phyloP scores from a whole-genome alignment of 768 basidiomycete genomes.

The Termitomyces sp. region DNA sequence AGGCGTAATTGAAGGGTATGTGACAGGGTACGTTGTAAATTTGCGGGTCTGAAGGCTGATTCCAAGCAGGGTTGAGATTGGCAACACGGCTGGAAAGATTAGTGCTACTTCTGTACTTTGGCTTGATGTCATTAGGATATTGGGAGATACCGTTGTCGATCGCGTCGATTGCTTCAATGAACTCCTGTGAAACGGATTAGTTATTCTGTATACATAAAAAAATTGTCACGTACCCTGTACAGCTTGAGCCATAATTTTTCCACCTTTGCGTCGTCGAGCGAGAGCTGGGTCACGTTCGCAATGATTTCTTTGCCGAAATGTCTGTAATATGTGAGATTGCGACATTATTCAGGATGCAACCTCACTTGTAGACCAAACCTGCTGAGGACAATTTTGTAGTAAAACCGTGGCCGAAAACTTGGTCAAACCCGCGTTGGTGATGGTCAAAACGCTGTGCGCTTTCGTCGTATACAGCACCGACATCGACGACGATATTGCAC shows the following conservation, averaged over 20 bases:
- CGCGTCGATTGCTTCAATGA: conserved; percentile 91
- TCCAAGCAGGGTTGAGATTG: conserved; percentile 89
- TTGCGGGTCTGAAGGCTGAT: conserved; percentile 63
- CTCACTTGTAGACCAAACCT: conserved; percentile 91
- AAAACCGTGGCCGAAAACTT: conserved; percentile 86
- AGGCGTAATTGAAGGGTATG: background rate
- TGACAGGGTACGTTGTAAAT: conserved; percentile 59
- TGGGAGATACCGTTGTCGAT: conserved; percentile 94
- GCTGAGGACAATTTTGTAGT: conserved; percentile 88
- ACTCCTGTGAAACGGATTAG: conserved; percentile 47
- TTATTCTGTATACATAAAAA: background rate
- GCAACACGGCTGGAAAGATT: conserved; percentile 84
- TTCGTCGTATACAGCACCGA: conserved; percentile 89
- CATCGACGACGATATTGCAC: conserved; percentile 95
- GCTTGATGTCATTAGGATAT: conserved; percentile 59
- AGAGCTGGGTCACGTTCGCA: conserved; percentile 46
- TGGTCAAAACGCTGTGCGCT: conserved; percentile 83
- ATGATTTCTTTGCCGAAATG: conserved; percentile 91
- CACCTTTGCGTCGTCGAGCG: conserved; percentile 56
- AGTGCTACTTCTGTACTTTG: conserved; percentile 72
- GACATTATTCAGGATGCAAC: background rate
- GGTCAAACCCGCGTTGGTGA: conserved; percentile 90
- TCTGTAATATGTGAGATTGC: conserved; percentile 29
- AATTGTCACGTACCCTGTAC: conserved; percentile 55
- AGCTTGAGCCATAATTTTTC: conserved; percentile 80